Evolutionary conservation across 1,139 yeast genomes (phyloP).

Genomic region (Taphrina betulina): DNA sequence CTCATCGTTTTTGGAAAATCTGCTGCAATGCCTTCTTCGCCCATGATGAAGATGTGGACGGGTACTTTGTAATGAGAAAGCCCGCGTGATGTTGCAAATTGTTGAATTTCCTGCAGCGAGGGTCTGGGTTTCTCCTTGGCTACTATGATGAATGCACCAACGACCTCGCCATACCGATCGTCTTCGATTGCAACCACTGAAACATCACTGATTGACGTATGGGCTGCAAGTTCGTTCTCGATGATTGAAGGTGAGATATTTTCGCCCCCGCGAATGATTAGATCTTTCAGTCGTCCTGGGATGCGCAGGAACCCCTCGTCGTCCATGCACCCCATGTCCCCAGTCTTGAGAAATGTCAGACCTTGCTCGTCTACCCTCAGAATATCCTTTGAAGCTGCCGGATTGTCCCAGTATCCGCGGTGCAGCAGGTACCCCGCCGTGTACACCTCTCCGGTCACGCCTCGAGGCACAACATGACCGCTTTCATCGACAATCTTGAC

Average conservation of each 20-base stretch:
- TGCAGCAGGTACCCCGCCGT: slow-evolving; percentile 43
- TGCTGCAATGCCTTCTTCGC: slow-evolving; percentile 15
- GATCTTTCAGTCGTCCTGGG: slow-evolving; percentile 45
- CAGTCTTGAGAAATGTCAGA: slow-evolving; percentile 44
- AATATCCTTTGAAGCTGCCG: slow-evolving; percentile 41
- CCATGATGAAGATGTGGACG: slow-evolving; percentile 41
- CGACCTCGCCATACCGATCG: slow-evolving; percentile 43
- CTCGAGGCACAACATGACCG: slow-evolving; percentile 39
- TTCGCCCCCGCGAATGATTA: slow-evolving; percentile 46
- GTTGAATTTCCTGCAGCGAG: slow-evolving; percentile 40
- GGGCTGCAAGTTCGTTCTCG: slow-evolving; percentile 43
- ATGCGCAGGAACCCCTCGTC: slow-evolving; percentile 42
- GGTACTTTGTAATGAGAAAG: slow-evolving; percentile 45
- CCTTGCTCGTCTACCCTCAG: slow-evolving; percentile 38
- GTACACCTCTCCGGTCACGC: slow-evolving; percentile 42
- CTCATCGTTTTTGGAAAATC: slow-evolving; percentile 45
- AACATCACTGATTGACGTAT: slow-evolving; percentile 43
- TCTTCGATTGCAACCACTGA: slow-evolving; percentile 45
- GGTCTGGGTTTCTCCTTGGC: slow-evolving; percentile 33
- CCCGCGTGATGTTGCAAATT: slow-evolving; percentile 38
- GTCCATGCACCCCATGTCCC: slow-evolving; percentile 45
- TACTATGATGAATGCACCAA: slow-evolving; percentile 43
- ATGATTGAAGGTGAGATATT: slow-evolving; percentile 45
- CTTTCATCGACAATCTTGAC: slow-evolving; percentile 41
- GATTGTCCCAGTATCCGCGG: slow-evolving; percentile 41